phyloP scores from a whole-genome alignment of 805 yeast genomes.

The Candida ponderosae region DNA sequence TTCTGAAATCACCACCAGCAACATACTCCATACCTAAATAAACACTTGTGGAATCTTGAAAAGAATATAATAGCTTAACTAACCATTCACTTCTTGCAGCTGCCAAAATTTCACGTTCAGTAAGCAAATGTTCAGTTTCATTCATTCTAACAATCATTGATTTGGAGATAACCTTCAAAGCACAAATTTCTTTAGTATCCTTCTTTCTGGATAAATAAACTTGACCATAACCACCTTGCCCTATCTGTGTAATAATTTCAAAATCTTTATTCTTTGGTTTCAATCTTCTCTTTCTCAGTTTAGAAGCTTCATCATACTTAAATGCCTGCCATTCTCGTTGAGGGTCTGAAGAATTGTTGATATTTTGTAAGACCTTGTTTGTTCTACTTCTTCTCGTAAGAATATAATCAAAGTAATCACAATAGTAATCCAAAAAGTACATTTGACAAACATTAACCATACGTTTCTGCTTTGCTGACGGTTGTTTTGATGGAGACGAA shows the following conservation, averaged over 20 bases:
- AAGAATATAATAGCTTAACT: slow-evolving; percentile 87
- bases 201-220: slow-evolving; percentile 93
- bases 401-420: slow-evolving; percentile 91
- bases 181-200: slow-evolving; percentile 93
- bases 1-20: slow-evolving; percentile 99
- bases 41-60: slow-evolving; percentile 85
- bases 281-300: slow-evolving; percentile 78
- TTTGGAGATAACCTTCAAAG: slow-evolving; percentile 86
- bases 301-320: slow-evolving; percentile 75
- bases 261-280: slow-evolving; percentile 94
- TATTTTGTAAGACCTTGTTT: slow-evolving; percentile 55
- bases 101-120: slow-evolving; percentile 96
- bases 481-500: background rate
- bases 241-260: slow-evolving; percentile 95
- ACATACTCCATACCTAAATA: slow-evolving; percentile 98
- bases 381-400: slow-evolving; percentile 79
- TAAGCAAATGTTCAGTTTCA: slow-evolving; percentile 91
- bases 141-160: slow-evolving; percentile 79
- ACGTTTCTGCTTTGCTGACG: slow-evolving; percentile 56
- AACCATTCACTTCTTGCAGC: slow-evolving; percentile 95
- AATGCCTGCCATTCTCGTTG: slow-evolving; percentile 65
- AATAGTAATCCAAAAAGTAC: slow-evolving; percentile 91
- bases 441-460: slow-evolving; percentile 87
- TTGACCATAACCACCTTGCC: slow-evolving; percentile 99
- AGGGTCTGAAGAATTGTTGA: slow-evolving; percentile 30